Percentiles rank a stretch among this genome's conserved stretches.
Evolutionary conservation across 257 asterid genomes (phyloP).

Genomic region (Solanum sejunctum): DNA sequence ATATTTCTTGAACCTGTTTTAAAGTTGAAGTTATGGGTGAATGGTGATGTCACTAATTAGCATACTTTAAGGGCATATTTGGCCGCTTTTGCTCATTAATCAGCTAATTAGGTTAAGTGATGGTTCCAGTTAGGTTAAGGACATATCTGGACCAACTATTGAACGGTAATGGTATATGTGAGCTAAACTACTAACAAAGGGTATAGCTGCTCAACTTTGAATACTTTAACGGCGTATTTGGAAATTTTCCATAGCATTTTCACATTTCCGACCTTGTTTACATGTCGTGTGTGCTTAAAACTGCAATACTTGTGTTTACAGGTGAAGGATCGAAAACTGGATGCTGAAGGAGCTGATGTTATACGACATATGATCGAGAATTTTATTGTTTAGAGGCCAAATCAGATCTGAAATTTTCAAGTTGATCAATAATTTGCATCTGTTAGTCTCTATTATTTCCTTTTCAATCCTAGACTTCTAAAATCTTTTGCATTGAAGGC

Average conservation of each 20-base stretch:
- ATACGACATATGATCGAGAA: conserved; percentile 87
- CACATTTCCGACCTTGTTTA: background rate
- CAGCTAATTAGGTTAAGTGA: background rate
- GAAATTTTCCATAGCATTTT: background rate
- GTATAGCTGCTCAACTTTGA: background rate
- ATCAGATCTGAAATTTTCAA: background rate
- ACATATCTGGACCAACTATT: background rate
- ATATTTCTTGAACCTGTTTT: background rate
- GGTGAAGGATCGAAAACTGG: conserved; percentile 66
- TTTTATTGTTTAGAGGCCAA: conserved; percentile 32
- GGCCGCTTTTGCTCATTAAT: background rate
- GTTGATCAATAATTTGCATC: background rate
- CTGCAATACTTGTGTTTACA: conserved; percentile 9
- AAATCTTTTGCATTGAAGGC: background rate
- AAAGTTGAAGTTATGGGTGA: background rate
- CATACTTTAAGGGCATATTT: background rate
- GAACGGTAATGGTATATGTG: background rate
- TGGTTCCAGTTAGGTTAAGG: background rate
- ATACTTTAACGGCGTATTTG: background rate
- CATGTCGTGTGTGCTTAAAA: background rate
- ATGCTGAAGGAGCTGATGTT: conserved; percentile 84
- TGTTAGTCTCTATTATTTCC: background rate
- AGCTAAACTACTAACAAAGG: background rate
- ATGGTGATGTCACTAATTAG: background rate
- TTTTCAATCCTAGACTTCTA: background rate